These are phyloP conservation scores for Phellinidium pouzarii DNA, from an alignment of 1,284 basidiomycete genomes.

Conservation along the genomic window DNA sequence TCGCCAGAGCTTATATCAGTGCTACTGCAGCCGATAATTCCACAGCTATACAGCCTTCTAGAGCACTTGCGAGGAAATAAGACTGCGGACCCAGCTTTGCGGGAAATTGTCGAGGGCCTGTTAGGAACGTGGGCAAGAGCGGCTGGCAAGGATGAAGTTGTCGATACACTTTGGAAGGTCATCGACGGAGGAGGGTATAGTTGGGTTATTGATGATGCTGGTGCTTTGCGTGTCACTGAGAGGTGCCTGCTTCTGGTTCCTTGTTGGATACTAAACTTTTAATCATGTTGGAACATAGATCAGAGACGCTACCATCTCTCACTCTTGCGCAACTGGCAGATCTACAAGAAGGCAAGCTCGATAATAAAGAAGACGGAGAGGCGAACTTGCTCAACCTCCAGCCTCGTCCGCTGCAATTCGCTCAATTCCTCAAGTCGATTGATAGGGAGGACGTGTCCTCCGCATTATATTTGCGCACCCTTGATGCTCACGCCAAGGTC, in stretches of 20 bases:
- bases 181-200: constrained; percentile 45
- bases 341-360: constrained; percentile 33
- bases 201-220: constrained; percentile 52
- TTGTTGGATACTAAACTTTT: neutral
- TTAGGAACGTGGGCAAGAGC: constrained; percentile 72
- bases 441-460: constrained; percentile 65
- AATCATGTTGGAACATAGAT: constrained; percentile 19
- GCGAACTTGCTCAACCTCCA: constrained; percentile 59
- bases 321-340: constrained; percentile 48
- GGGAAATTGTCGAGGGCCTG: constrained; percentile 51
- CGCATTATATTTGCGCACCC: constrained; percentile 62
- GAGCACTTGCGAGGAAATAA: constrained; percentile 46
- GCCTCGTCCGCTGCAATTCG: constrained; percentile 66
- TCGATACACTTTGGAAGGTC: constrained; percentile 55
- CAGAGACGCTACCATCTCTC: constrained; percentile 27
- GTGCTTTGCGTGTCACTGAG: constrained; percentile 37
- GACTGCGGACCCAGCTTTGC: constrained; percentile 55
- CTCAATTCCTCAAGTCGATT: constrained; percentile 55
- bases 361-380: constrained; percentile 42
- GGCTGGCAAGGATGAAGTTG: constrained; percentile 44
- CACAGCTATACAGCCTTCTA: constrained; percentile 60
- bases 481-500: constrained; percentile 60
- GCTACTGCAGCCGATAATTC: constrained; percentile 62
- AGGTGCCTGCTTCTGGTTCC: constrained; percentile 31
- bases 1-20: constrained; percentile 59